Percentiles rank a stretch among this genome's conserved stretches.
phyloP scores from a whole-genome alignment of 257 asterid species.

The Primulina tabacum region DNA sequence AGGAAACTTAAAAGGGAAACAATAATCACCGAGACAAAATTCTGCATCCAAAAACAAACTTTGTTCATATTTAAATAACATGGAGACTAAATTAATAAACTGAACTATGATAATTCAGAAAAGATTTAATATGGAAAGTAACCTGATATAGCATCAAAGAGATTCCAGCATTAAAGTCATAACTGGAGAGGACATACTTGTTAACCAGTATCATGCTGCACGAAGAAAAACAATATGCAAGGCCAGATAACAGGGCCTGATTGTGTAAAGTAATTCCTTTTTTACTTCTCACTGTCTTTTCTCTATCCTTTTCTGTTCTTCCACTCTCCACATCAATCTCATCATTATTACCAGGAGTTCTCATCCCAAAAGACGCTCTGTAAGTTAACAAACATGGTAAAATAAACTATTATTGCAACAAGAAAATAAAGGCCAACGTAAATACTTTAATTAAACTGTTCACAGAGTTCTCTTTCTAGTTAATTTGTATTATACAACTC shows the following conservation, averaged over 20 bases:
- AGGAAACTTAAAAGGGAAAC: conserved; percentile 55
- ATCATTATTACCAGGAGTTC: conserved; percentile 36
- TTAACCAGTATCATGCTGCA: conserved; percentile 90
- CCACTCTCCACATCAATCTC: conserved; percentile 69
- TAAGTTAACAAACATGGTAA: conserved; percentile 22
- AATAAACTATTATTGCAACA: conserved; percentile 1
- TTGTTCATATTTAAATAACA: conserved; percentile 16
- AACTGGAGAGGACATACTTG: conserved; percentile 89
- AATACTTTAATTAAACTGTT: no score
- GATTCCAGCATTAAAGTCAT: conserved; percentile 83
- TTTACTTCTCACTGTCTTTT: conserved; percentile 41
- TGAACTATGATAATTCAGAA: background rate
- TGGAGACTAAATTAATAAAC: conserved; percentile 1
- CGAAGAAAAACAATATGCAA: conserved; percentile 82
- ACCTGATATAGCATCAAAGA: conserved; percentile 98
- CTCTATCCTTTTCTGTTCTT: conserved; percentile 48
- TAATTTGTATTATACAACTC: background rate
- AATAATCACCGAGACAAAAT: conserved; percentile 67
- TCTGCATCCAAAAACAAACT: conserved; percentile 50
- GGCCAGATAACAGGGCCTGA: conserved; percentile 75
- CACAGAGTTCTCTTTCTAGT: background rate
- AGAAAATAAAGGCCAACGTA: background rate
- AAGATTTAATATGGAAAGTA: conserved; percentile 21
- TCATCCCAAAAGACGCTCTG: conserved; percentile 53
- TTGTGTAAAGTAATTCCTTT: conserved; percentile 41